Percentiles rank a stretch among this genome's conserved stretches.
Evolutionary conservation across 2,329 filamentous ascomycete species (phyloP).

Genomic region (Penicillium olsonii): DNA sequence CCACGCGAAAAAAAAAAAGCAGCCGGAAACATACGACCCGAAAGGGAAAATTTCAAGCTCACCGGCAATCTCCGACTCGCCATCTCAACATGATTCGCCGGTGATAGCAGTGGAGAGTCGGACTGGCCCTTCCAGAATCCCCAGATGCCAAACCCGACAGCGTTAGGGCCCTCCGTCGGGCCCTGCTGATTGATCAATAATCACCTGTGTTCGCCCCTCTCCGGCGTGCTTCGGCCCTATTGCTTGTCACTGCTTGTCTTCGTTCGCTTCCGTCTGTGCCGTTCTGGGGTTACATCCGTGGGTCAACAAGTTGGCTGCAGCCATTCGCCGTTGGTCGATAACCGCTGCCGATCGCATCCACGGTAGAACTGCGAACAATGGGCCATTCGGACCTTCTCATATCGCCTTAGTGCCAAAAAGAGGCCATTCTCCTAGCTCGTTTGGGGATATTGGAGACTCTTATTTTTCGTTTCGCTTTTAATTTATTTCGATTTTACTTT

Average conservation of each 20-base stretch:
- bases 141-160: conserved; percentile 5
- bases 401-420: conserved; percentile 8
- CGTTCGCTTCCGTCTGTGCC: conserved; percentile 12
- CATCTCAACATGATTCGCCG: conserved; percentile 8
- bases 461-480: conserved; percentile 4
- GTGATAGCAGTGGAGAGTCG: conserved; percentile 15
- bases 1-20: conserved; percentile 5
- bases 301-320: conserved; percentile 4
- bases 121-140: conserved; percentile 14
- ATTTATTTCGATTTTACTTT: conserved; percentile 10
- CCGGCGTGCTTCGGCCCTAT: neutral
- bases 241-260: neutral
- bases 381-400: conserved; percentile 13
- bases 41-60: conserved; percentile 9
- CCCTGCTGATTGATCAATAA: conserved; percentile 10
- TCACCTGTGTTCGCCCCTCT: neutral
- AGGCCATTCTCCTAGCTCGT: neutral
- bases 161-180: neutral
- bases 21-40: conserved; percentile 2
- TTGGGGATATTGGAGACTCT: conserved; percentile 5
- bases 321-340: conserved; percentile 11
- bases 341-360: conserved; percentile 24
- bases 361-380: conserved; percentile 22
- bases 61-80: conserved; percentile 18
- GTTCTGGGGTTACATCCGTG: conserved; percentile 34